Evolutionary conservation across 169 alveolate genomes (phyloP).

Genomic region (Eimeria brunetti): DNA sequence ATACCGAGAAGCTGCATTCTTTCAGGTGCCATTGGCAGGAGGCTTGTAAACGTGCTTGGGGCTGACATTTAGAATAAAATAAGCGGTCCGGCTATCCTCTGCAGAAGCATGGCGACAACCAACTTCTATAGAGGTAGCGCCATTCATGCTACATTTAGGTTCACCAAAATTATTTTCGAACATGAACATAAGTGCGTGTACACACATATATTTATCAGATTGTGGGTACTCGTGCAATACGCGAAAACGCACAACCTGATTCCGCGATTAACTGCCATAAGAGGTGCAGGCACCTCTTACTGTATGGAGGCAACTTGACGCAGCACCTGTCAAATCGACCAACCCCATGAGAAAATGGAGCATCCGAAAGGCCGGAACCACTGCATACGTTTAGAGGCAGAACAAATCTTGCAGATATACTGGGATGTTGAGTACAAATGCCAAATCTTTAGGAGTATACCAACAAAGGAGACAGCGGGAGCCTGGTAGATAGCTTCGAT

Average conservation of each 20-base stretch:
- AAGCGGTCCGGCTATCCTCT: not conserved
- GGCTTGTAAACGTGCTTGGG: not conserved
- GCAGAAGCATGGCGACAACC: not conserved
- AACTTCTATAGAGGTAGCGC: not conserved
- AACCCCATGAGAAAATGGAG: not conserved
- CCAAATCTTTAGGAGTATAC: not conserved
- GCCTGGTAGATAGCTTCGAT: not conserved
- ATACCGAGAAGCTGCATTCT: not conserved
- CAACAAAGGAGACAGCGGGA: not conserved
- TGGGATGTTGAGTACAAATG: not conserved
- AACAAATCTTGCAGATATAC: not conserved
- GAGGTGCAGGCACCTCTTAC: not conserved
- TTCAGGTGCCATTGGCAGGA: not conserved
- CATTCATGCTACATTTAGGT: not conserved
- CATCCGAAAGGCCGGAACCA: not conserved
- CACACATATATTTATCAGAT: no score
- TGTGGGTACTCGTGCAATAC: not conserved
- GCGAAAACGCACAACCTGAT: not conserved
- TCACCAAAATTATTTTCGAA: not conserved
- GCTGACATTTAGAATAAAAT: not conserved
- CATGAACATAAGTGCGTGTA: not conserved
- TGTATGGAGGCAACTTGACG: not conserved
- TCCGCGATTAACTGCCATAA: not conserved
- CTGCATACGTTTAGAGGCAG: not conserved
- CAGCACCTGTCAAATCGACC: not conserved